Percentiles rank a stretch among this genome's conserved stretches.
phyloP scores from a whole-genome alignment of 257 asterid genomes.

The Thymus mandschuricus region DNA sequence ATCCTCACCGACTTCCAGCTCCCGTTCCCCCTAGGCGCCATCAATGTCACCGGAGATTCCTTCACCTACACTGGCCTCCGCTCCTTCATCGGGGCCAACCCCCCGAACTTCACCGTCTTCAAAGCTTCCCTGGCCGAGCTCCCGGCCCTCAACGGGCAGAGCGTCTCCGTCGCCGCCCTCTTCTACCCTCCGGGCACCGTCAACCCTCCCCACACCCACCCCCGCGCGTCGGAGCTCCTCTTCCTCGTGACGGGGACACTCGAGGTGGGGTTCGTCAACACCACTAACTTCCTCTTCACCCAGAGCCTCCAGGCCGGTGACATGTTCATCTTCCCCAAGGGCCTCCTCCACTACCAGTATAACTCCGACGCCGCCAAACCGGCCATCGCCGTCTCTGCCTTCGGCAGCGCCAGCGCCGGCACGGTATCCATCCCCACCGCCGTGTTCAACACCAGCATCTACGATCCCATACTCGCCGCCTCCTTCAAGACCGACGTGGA shows the following conservation, averaged over 20 bases:
- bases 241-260: conserved; percentile 37
- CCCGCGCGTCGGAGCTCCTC: conserved; percentile 54
- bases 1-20: conserved; percentile 44
- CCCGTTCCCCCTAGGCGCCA: conserved; percentile 41
- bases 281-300: conserved; percentile 35
- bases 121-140: conserved; percentile 44
- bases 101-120: conserved; percentile 20
- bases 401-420: conserved; percentile 52
- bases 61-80: conserved; percentile 52
- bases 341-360: conserved; percentile 53
- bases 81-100: conserved; percentile 27
- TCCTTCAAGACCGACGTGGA: conserved; percentile 35
- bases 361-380: conserved; percentile 18
- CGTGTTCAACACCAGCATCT: conserved; percentile 25
- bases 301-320: conserved; percentile 49
- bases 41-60: background rate
- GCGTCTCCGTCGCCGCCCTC: conserved; percentile 40
- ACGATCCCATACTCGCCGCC: conserved; percentile 25
- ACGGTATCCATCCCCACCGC: conserved; percentile 31
- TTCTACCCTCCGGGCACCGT: conserved; percentile 40
- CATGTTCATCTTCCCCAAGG: conserved; percentile 58
- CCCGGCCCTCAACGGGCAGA: conserved; percentile 51
- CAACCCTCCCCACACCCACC: conserved; percentile 60
- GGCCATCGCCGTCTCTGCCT: conserved; percentile 42
- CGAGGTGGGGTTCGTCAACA: conserved; percentile 51